phyloP scores from a whole-genome alignment of 805 yeast genomes.

The Ogataea kodamae region DNA sequence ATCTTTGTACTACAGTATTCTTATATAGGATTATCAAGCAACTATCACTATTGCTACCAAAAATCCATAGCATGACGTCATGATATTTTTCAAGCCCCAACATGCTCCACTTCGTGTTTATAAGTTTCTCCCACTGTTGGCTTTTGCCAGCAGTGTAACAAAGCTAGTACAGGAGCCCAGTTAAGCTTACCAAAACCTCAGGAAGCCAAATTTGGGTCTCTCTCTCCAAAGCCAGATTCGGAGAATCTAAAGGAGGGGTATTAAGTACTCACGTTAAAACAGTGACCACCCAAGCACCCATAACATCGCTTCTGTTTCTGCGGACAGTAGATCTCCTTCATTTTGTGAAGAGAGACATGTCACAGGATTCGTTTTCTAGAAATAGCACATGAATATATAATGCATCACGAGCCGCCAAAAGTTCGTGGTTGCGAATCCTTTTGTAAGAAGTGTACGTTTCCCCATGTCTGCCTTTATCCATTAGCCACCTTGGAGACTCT shows the following conservation, averaged over 20 bases:
- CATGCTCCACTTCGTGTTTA: conserved; percentile 46
- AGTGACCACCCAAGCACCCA: conserved; percentile 79
- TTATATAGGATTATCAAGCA: conserved; percentile 2
- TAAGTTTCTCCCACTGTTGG: conserved; percentile 62
- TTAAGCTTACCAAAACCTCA: conserved; percentile 85
- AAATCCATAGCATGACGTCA: conserved; percentile 5
- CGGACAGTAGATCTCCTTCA: conserved; percentile 61
- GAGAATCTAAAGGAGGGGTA: conserved; percentile 75
- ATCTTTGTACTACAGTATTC: too few relatives aligned
- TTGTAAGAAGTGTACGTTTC: conserved; percentile 55
- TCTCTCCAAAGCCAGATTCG: conserved; percentile 59
- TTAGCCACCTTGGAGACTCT: conserved; percentile 74
- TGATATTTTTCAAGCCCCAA: conserved; percentile 43
- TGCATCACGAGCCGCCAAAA: conserved; percentile 67
- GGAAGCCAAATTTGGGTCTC: conserved; percentile 69
- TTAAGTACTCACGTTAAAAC: conserved; percentile 85
- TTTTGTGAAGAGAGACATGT: conserved; percentile 44
- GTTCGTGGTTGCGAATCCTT: conserved; percentile 46
- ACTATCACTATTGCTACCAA: conserved; percentile 6
- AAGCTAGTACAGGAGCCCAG: conserved; percentile 59
- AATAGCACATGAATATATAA: conserved; percentile 65
- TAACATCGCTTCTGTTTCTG: conserved; percentile 79
- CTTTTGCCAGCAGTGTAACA: conserved; percentile 59
- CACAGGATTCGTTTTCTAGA: conserved; percentile 55
- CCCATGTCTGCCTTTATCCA: conserved; percentile 62